A percentile compares a stretch with the other conserved stretches of the same genome.
These are phyloP conservation scores for Lolium rigidum DNA, from an alignment of 176 grass and related monocot species.

Conservation along the genomic window DNA sequence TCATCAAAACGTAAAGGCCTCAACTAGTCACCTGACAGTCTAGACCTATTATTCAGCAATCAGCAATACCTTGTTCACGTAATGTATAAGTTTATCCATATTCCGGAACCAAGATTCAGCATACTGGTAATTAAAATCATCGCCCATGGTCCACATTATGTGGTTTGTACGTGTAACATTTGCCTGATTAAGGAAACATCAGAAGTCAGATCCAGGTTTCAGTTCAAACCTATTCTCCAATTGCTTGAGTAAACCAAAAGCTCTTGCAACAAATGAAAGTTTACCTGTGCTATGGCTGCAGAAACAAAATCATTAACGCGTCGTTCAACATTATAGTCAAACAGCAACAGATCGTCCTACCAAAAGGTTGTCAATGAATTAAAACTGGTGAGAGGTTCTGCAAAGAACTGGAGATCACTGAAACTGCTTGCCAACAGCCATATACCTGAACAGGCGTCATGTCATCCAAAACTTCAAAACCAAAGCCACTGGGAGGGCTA, in stretches of 20 bases:
- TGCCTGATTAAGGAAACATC: slow-evolving; percentile 58
- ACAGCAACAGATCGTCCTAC: slow-evolving; percentile 80
- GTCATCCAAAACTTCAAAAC: slow-evolving; percentile 74
- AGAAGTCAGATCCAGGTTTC: slow-evolving; percentile 31
- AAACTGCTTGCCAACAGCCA: slow-evolving; percentile 22
- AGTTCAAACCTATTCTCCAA: slow-evolving; percentile 35
- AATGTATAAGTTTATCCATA: slow-evolving; percentile 94
- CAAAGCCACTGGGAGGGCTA: slow-evolving; percentile 82
- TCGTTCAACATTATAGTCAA: slow-evolving; percentile 84
- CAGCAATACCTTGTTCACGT: slow-evolving; percentile 84
- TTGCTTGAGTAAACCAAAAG: slow-evolving; percentile 16
- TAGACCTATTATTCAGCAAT: slow-evolving; percentile 13
- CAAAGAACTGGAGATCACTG: neutral
- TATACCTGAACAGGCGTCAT: slow-evolving; percentile 82
- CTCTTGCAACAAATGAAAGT: slow-evolving; percentile 7
- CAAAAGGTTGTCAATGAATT: slow-evolving; percentile 38
- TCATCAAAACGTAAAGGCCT: neutral
- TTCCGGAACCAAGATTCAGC: slow-evolving; percentile 94
- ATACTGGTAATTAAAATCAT: slow-evolving; percentile 95
- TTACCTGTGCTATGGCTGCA: slow-evolving; percentile 87
- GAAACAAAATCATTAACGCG: slow-evolving; percentile 87
- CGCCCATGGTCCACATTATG: slow-evolving; percentile 98
- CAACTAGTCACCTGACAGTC: neutral
- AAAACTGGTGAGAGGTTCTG: slow-evolving; percentile 2
- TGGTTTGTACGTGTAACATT: slow-evolving; percentile 87